Evolutionary conservation across 1,284 basidiomycete species (phyloP).

Genomic region (Marasmius sp.): DNA sequence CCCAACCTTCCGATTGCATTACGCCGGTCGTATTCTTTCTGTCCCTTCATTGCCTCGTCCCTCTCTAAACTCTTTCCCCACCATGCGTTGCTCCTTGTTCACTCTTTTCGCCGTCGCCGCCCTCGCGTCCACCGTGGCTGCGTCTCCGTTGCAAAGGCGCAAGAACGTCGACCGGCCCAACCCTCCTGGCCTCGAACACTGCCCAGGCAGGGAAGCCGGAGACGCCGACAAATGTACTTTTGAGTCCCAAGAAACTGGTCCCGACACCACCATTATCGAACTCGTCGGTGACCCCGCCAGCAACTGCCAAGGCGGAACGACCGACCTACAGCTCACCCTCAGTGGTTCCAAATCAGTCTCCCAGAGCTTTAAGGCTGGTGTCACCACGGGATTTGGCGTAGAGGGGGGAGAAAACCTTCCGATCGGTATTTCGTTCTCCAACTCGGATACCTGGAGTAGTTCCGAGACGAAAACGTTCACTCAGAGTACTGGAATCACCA

Average conservation of each 20-base stretch:
- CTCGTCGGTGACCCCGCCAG: not conserved
- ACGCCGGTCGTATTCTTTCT: too few relatives aligned
- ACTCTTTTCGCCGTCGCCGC: not conserved
- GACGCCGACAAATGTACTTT: not conserved
- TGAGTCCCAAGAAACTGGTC: not conserved
- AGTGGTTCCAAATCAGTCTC: not conserved
- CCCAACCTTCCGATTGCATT: too few relatives aligned
- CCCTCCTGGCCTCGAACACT: not conserved
- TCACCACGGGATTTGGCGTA: not conserved
- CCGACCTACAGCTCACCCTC: not conserved
- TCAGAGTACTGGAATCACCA: not conserved
- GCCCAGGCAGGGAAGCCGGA: not conserved
- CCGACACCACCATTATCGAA: not conserved
- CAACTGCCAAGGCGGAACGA: constrained; percentile 2
- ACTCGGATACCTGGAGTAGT: not conserved
- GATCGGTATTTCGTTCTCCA: not conserved
- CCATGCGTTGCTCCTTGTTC: not conserved
- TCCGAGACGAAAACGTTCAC: not conserved
- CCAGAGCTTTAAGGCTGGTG: not conserved
- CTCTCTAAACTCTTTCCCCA: not conserved
- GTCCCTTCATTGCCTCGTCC: not conserved
- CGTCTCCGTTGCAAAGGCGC: not conserved
- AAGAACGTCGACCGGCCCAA: constrained; percentile 3
- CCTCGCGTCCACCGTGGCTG: not conserved
- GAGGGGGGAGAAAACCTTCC: not conserved